Evolutionary conservation across 306 rosid species (phyloP).

Genomic region (Malus fusca): DNA sequence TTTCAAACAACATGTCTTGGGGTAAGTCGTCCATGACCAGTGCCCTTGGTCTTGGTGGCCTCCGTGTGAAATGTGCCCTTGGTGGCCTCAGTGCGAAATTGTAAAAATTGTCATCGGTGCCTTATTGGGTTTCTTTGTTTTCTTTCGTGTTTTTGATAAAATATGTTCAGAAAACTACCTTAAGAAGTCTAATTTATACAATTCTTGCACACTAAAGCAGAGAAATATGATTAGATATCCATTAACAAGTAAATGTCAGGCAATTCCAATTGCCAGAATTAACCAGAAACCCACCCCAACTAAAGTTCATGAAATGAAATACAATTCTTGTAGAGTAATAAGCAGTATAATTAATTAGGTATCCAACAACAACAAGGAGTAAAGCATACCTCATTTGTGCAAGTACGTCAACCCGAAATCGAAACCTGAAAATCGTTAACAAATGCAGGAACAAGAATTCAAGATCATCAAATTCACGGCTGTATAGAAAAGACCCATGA

Average conservation of each 20-base stretch:
- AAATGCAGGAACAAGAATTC: background rate
- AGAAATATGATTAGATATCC: background rate
- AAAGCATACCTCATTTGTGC: background rate
- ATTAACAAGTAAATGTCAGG: background rate
- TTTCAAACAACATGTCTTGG: background rate
- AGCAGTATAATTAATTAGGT: background rate
- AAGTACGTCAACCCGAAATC: background rate
- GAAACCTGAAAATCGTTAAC: background rate
- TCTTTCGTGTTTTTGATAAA: background rate
- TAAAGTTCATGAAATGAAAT: background rate
- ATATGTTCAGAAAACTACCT: background rate
- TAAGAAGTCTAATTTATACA: background rate
- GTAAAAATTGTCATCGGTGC: no score
- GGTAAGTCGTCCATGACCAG: background rate
- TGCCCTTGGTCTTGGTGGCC: no score
- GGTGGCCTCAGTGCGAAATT: background rate
- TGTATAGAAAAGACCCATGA: background rate
- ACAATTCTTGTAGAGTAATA: background rate
- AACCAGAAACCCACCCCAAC: background rate
- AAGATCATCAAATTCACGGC: background rate
- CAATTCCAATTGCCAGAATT: background rate
- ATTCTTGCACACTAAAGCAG: background rate
- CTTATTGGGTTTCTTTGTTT: background rate
- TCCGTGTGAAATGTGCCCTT: background rate
- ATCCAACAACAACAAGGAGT: background rate